These are phyloP conservation scores for Penicillium sp. DNA, from an alignment of 2,329 filamentous ascomycete species.

Conservation along the genomic window DNA sequence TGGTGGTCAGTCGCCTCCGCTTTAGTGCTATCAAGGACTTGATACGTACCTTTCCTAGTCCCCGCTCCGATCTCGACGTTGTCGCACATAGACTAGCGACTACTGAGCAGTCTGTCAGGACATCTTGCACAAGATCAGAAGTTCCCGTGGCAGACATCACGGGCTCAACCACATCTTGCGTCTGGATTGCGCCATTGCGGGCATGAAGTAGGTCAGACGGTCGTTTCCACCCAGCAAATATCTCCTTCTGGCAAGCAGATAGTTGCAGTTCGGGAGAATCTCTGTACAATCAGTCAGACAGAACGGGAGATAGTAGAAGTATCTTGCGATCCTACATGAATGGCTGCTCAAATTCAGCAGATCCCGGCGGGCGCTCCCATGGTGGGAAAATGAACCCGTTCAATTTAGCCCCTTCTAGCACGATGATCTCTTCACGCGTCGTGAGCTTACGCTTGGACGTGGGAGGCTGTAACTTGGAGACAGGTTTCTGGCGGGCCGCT, in stretches of 20 bases:
- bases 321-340: constrained; percentile 58
- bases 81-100: constrained; percentile 91
- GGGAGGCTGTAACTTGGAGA: constrained; percentile 47
- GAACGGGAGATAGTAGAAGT: neutral
- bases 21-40: neutral
- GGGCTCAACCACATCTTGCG: constrained; percentile 31
- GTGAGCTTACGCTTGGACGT: constrained; percentile 62
- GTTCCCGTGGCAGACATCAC: constrained; percentile 60
- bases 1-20: neutral
- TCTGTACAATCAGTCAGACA: constrained; percentile 46
- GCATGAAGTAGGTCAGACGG: constrained; percentile 65
- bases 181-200: constrained; percentile 32
- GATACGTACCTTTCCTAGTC: constrained; percentile 62
- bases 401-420: constrained; percentile 75
- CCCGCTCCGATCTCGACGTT: constrained; percentile 68
- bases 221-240: constrained; percentile 83
- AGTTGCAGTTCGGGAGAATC: constrained; percentile 71
- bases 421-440: constrained; percentile 71
- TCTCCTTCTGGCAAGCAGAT: constrained; percentile 70
- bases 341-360: constrained; percentile 64
- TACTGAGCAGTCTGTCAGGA: constrained; percentile 95
- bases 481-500: constrained; percentile 26
- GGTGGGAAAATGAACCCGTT: constrained; percentile 83
- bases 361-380: constrained; percentile 68
- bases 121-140: constrained; percentile 89